Base-by-base conservation (phyloP, 176 grass and related monocot species). In the Aechmea fasciata region DNA sequence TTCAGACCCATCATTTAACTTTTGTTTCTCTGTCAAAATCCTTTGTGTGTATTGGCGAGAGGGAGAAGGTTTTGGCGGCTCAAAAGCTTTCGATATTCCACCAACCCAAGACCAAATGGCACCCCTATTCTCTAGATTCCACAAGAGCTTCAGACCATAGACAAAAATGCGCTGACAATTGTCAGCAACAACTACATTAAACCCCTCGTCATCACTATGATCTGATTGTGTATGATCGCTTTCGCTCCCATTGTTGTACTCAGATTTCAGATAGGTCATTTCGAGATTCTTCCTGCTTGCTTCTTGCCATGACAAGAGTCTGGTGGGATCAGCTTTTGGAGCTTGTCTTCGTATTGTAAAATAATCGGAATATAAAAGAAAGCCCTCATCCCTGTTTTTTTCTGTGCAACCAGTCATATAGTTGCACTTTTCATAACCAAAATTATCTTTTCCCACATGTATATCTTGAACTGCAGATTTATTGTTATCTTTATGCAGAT, bases 141-240 rank as follows among this genome's bases (percentile, higher is more conserved):
- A 96, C n/a, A 96, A 69, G 70, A 96, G 75, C 75, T 89, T 96
- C 76, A 96, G 81, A 83, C 88, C 93, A 85, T 96, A 81, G 50
- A 96, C 84, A 85, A 83, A 96, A 73, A 96, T 75, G 76, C 93
- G 84, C 67, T 96, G 93, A 69, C 93, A 96, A 80, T 83, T 96
- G 71, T 96, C 93, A 81, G 89, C 93, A 73, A 96, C 84, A 50
- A 96, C 74, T 50, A 96, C 81, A 85, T 87, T 92, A 64, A 87
- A 96, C 81, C 93, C 93, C 69, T 96, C 93, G 2, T 96, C 93
- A 72, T 96, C 93, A 79, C 86, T 90, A 63, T 73, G 67, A 80
- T 90, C 92, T 68, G 85, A 96, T 68, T 81, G 74, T 69, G 70
- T 65, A 87, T 73, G 79, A 64, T 87, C 89, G 79, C 81, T 87